phyloP scores from a whole-genome alignment of 2,329 filamentous ascomycete species.

The Claviceps quebecensis region DNA sequence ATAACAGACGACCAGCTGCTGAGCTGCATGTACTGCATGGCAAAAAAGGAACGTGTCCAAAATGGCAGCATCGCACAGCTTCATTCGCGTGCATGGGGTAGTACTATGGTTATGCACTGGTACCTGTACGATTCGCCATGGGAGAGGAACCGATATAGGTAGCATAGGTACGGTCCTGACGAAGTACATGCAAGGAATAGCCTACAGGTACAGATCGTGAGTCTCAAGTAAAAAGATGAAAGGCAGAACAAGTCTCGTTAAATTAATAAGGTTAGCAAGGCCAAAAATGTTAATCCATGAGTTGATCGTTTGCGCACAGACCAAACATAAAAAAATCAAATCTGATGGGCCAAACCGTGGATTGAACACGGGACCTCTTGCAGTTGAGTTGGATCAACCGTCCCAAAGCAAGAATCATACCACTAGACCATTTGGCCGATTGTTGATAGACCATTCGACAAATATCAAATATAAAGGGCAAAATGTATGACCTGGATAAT shows the following conservation, averaged over 20 bases:
- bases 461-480: background rate
- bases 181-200: too few species aligned
- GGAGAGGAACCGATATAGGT: too few species aligned
- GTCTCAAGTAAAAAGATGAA: too few species aligned
- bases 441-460: accelerated
- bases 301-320: background rate
- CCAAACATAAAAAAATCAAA: constrained; percentile 2
- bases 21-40: too few species aligned
- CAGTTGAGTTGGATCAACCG: constrained; percentile 7
- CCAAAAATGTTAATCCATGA: background rate
- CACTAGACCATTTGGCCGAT: constrained; percentile 18
- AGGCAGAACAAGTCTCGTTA: too few species aligned
- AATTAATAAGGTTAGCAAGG: background rate
- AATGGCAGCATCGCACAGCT: background rate
- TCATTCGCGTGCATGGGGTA: background rate
- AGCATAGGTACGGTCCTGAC: too few species aligned
- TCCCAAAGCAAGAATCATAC: constrained; percentile 23
- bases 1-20: background rate
- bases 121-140: background rate
- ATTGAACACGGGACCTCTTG: constrained; percentile 22
- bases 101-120: background rate
- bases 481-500: too few species aligned
- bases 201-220: too few species aligned
- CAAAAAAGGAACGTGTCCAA: background rate
- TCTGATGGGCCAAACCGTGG: constrained; percentile 14